Evolutionary conservation across 495 filamentous ascomycete species (phyloP).

Genomic region (Elasticomyces elasticus): DNA sequence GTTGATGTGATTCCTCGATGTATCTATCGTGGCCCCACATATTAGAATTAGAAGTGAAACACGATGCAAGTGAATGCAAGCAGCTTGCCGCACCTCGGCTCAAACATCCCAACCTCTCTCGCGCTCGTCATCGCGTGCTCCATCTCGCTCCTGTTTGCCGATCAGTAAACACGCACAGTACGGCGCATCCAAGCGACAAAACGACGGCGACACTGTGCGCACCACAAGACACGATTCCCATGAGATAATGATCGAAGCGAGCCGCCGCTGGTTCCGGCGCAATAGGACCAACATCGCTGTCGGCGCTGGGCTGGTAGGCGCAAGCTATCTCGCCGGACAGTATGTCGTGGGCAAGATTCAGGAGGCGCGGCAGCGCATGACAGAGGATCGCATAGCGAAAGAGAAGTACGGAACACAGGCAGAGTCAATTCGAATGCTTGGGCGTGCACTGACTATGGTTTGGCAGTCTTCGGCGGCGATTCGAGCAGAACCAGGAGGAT

Average conservation of each 20-base stretch:
- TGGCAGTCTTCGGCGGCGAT: conserved; percentile 75
- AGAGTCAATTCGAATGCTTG: background rate
- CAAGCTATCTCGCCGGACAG: conserved; percentile 82
- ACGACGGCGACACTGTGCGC: too few relatives aligned
- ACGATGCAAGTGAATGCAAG: too few relatives aligned
- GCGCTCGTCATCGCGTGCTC: too few relatives aligned
- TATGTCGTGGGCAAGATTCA: conserved; percentile 85
- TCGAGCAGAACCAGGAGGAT: conserved; percentile 97
- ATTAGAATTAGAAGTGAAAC: too few relatives aligned
- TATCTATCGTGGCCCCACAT: too few relatives aligned
- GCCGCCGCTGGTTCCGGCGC: conserved; percentile 78
- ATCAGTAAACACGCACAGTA: too few relatives aligned
- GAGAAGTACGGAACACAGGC: conserved; percentile 65
- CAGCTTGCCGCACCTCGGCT: too few relatives aligned
- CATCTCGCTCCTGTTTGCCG: too few relatives aligned
- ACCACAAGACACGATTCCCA: too few relatives aligned
- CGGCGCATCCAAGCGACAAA: too few relatives aligned
- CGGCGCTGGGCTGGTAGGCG: conserved; percentile 74
- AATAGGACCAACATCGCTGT: conserved; percentile 85
- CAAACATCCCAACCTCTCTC: too few relatives aligned
- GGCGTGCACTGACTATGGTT: background rate
- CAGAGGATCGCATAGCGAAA: conserved; percentile 82
- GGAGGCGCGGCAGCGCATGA: conserved; percentile 90
- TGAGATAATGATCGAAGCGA: conserved; percentile 63
- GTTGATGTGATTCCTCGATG: too few relatives aligned